Percentiles rank a stretch among this genome's conserved stretches.
phyloP scores from a whole-genome alignment of 169 alveolate species.

The Plasmodium ovale region DNA sequence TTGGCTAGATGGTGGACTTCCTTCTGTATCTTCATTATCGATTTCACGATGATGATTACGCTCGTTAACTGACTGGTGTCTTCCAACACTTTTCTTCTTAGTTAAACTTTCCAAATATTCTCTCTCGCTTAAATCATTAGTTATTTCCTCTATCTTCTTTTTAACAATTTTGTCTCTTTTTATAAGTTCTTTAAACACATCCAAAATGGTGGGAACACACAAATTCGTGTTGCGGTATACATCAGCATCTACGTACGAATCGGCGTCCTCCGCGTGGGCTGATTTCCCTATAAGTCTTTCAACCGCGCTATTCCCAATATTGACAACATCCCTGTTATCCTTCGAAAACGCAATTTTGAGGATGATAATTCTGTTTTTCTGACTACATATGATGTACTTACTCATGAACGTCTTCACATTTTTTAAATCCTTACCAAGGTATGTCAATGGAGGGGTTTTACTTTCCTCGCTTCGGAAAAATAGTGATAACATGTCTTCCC shows the following conservation, averaged over 20 bases:
- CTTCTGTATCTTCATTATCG: not conserved
- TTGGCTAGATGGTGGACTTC: not conserved
- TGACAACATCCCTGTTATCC: not conserved
- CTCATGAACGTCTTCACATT: slow-evolving; percentile 19
- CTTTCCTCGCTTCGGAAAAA: slow-evolving; percentile 29
- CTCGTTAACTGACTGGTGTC: not conserved
- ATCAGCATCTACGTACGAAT: not conserved
- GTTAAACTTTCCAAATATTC: slow-evolving; percentile 32
- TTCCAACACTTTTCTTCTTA: not conserved
- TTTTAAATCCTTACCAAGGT: slow-evolving; percentile 29
- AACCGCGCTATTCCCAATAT: not conserved
- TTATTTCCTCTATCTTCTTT: not conserved
- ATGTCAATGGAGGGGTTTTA: slow-evolving; percentile 6
- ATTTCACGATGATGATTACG: not conserved
- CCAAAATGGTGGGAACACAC: not conserved
- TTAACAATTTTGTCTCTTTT: not conserved
- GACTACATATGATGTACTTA: slow-evolving; percentile 50
- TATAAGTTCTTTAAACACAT: slow-evolving; percentile 20
- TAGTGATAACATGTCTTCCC: slow-evolving; percentile 25
- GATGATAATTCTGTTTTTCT: slow-evolving; percentile 13
- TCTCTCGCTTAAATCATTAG: slow-evolving; percentile 14
- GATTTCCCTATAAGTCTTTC: slow-evolving; percentile 1
- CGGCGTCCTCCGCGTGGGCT: not conserved
- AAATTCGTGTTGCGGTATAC: not conserved
- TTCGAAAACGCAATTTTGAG: slow-evolving; percentile 25